A percentile compares a stretch with the other conserved stretches of the same genome.
Conservation (phyloP, 176 grass and related monocot species). For the Hsuehochloa calcarea region DNA sequence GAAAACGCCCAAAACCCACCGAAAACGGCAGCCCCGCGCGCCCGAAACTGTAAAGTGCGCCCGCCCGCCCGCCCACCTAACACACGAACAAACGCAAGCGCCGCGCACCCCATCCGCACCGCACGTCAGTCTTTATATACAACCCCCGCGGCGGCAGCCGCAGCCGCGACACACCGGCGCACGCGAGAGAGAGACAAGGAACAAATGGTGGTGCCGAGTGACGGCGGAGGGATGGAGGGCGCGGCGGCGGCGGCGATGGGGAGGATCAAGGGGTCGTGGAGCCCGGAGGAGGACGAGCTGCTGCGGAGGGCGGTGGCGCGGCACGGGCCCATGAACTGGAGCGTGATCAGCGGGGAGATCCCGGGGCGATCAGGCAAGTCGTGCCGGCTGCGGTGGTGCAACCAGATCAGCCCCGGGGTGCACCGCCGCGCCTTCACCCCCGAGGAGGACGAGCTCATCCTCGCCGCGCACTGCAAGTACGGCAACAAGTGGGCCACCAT, state of each 20-base stretch:
- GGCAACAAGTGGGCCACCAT: conserved; percentile 97
- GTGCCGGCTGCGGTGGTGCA: conserved; percentile 89
- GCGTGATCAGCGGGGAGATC: conserved; percentile 58
- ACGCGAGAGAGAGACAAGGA: background rate
- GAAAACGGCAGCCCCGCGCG: conserved; percentile 25
- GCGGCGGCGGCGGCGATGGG: background rate
- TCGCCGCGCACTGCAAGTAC: conserved; percentile 48
- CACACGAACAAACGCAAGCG: conserved; percentile 6
- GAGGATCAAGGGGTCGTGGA: conserved; percentile 85
- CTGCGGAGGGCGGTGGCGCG: conserved; percentile 51
- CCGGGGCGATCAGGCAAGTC: conserved; percentile 83
- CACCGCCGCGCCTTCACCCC: conserved; percentile 84
- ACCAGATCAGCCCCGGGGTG: conserved; percentile 82
- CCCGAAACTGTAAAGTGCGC: conserved; percentile 2
- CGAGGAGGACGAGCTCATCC: conserved; percentile 65
- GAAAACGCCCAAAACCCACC: conserved; percentile 29
- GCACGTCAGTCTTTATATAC: conserved; percentile 26
- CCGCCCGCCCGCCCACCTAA: background rate
- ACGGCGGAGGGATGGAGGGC: background rate
- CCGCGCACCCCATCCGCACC: background rate
- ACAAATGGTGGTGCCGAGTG: background rate
- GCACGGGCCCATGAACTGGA: conserved; percentile 81
- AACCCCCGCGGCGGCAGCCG: background rate
- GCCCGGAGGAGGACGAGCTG: conserved; percentile 73
- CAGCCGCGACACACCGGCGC: background rate